Base-by-base conservation (phyloP, 129 eudicot species). In the Chrysanthemum lavandulifolium region DNA sequence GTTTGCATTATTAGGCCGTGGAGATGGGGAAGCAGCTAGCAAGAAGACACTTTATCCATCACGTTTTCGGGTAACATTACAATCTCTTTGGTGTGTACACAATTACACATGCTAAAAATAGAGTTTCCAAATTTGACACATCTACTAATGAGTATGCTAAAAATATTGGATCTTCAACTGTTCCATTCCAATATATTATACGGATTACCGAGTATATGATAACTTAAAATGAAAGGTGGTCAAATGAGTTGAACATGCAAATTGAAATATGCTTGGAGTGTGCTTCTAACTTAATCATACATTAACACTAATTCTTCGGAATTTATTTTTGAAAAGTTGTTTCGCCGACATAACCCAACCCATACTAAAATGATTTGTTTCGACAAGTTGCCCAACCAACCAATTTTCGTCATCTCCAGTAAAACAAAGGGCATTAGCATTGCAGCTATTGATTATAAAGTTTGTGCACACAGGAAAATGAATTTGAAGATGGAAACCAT, bases 401-500 rank as follows among this genome's bases (percentile, higher is more conserved):
- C 43, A 5, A 65, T 15, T 65, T 25, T 65, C 58, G 31, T 19
- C 11, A 70, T 55, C 54, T 70, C 4, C 4, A 40, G 19, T 56
- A 56, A 27, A 31, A 13, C 36, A 31, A 52, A 51, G 25, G 23
- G 18, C 13, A 13, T 33, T 53, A 29, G 15, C 19, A 16, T 47
- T 45, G 10, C 27, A 45, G n/a, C 31, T 47, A 49, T 27, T 23
- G 5, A 78, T 71, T 47, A 69, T 48, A 15, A 33, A 27, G 54
- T 63, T 21, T 69, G 11, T 61, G 63, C 55, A 21, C 59, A 48
- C 87, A 90, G 98, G 96, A 84, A 69, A 84, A 82, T 23, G 87
- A 87, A 51, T 94, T 94, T 45, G 96, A 94, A 67, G 97, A 90
- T 80, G 96, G 98, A 53, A 88, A 81, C 76, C 90, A 88, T 68